Conservation (phyloP, 305 asterid species). For the Plantago rigida region DNA sequence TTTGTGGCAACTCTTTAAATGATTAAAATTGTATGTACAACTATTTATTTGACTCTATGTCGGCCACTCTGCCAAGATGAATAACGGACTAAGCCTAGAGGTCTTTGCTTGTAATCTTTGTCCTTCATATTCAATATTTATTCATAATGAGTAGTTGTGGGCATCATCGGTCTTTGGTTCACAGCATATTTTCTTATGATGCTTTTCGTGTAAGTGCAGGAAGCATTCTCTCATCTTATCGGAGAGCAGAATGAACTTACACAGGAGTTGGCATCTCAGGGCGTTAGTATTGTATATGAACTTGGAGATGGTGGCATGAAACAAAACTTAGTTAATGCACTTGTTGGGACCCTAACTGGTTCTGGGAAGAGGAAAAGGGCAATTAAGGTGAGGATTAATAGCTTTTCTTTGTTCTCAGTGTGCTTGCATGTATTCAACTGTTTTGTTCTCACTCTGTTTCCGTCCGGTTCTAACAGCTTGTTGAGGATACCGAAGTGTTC, state of each 20-base stretch:
- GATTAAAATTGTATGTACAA: neutral
- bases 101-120: constrained; percentile 1
- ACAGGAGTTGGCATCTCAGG: constrained; percentile 99
- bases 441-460: constrained; percentile 7
- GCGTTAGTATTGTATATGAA: constrained; percentile 94
- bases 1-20: neutral
- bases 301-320: constrained; percentile 85
- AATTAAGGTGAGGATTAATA: constrained; percentile 56
- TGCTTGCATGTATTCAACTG: constrained; percentile 5
- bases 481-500: constrained; percentile 87
- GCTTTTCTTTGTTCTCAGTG: constrained; percentile 21
- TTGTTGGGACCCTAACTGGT: constrained; percentile 94
- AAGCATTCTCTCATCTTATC: constrained; percentile 85
- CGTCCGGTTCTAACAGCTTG: constrained; percentile 47
- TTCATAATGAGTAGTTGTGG: no score
- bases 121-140: no score
- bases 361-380: constrained; percentile 98
- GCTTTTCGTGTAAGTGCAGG: constrained; percentile 47
- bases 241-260: constrained; percentile 95
- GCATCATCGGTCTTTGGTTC: no score
- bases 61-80: neutral
- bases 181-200: constrained; percentile 11
- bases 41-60: no score
- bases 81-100: constrained; percentile 1
- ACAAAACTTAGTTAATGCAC: constrained; percentile 85